A percentile compares a stretch with the other conserved stretches of the same genome.
phyloP scores from a whole-genome alignment of 2,329 filamentous ascomycete species.

The Colletotrichum noveboracense region DNA sequence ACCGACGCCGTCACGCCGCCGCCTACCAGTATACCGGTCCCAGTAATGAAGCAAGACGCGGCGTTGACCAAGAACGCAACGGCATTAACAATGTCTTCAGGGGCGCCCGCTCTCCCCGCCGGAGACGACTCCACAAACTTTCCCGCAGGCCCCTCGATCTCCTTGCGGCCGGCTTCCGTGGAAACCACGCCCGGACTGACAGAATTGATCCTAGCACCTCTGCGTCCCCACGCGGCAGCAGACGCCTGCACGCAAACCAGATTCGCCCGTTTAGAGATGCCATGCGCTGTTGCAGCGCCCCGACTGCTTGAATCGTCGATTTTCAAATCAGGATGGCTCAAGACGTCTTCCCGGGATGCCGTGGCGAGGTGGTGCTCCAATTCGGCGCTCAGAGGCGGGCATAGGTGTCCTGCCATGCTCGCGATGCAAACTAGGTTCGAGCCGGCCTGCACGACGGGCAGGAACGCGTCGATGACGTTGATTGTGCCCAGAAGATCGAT shows the following conservation, averaged over 20 bases:
- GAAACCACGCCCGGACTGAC: neutral
- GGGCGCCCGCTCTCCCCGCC: neutral
- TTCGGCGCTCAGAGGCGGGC: neutral
- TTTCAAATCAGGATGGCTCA: rapidly evolving
- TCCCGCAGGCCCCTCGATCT: neutral
- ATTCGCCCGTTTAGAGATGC: neutral
- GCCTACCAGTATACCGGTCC: neutral
- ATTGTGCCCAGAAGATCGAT: neutral
- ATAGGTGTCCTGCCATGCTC: neutral
- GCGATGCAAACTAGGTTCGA: neutral
- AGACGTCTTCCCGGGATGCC: neutral
- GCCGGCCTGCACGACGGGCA: neutral
- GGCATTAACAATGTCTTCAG: neutral
- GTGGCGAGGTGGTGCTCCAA: neutral
- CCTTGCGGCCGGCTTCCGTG: neutral
- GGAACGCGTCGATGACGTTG: neutral
- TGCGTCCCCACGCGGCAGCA: neutral
- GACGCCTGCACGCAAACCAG: neutral
- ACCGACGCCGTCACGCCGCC: neutral
- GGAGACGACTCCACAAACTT: neutral
- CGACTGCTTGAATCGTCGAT: neutral
- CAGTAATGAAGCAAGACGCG: neutral
- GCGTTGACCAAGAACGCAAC: neutral
- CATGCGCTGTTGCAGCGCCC: neutral
- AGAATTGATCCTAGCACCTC: neutral